Evolutionary conservation across 176 grass and related monocot genomes (phyloP).

Genomic region (Hordeum marinum): DNA sequence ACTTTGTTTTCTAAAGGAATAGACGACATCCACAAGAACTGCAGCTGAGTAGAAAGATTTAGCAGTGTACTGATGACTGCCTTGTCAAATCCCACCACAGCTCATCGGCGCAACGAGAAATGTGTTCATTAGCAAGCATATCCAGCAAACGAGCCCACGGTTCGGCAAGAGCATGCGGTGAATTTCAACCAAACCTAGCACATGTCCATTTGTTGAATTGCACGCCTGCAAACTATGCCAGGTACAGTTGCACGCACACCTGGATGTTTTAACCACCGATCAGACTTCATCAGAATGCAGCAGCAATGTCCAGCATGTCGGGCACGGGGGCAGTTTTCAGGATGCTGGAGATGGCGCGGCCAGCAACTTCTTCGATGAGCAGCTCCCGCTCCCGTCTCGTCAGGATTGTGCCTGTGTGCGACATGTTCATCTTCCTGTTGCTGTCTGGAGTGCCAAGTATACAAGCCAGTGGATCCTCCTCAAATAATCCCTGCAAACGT

Average conservation of each 20-base stretch:
- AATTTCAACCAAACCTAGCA: neutral
- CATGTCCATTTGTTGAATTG: neutral
- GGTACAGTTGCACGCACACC: neutral
- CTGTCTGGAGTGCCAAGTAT: slow-evolving; percentile 42
- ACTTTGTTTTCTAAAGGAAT: too few relatives aligned
- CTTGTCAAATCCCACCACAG: neutral
- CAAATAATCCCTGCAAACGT: slow-evolving; percentile 27
- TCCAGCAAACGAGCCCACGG: neutral
- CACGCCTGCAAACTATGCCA: neutral
- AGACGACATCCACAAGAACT: too few relatives aligned
- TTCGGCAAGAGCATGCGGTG: neutral
- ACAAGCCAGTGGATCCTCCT: slow-evolving; percentile 57
- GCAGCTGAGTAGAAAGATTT: too few relatives aligned
- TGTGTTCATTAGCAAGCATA: neutral
- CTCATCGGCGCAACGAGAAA: neutral
- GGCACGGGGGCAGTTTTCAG: neutral
- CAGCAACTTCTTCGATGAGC: slow-evolving; percentile 28
- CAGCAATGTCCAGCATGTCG: neutral
- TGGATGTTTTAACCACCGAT: neutral
- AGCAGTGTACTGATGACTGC: too few relatives aligned
- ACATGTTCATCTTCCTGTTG: slow-evolving; percentile 21
- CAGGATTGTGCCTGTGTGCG: neutral
- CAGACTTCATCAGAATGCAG: neutral
- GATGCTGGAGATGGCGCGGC: neutral
- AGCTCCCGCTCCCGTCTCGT: slow-evolving; percentile 28